phyloP scores from a whole-genome alignment of 2,329 filamentous ascomycete genomes.

The Ophiosphaerella herpotricha region DNA sequence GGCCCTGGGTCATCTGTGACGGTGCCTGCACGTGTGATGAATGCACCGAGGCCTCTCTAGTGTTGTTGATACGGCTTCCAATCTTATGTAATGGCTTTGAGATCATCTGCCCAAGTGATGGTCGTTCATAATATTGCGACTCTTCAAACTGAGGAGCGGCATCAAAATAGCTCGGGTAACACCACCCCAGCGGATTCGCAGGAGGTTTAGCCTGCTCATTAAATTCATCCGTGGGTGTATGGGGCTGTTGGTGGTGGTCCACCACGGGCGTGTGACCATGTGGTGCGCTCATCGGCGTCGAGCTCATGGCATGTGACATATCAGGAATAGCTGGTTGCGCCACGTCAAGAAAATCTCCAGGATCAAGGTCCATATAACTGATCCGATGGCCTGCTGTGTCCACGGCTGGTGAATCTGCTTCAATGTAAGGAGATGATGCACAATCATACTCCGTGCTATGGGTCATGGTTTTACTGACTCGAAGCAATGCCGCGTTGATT shows the following conservation, averaged over 20 bases:
- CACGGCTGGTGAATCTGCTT: conserved; percentile 27
- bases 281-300: conserved; percentile 21
- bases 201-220: conserved; percentile 35
- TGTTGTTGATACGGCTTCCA: conserved; percentile 31
- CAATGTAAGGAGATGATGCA: conserved; percentile 30
- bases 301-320: conserved; percentile 25
- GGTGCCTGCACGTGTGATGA: conserved; percentile 18
- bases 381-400: conserved; percentile 37
- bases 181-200: conserved; percentile 36
- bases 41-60: conserved; percentile 30
- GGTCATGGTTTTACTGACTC: conserved; percentile 22
- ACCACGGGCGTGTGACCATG: conserved; percentile 25
- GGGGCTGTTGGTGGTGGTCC: conserved; percentile 22
- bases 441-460: conserved; percentile 27
- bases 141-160: conserved; percentile 42
- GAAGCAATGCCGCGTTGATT: conserved; percentile 39
- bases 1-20: conserved; percentile 27
- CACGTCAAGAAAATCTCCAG: conserved; percentile 34
- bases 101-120: conserved; percentile 42
- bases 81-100: conserved; percentile 42
- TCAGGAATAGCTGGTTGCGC: conserved; percentile 35
- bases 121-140: conserved; percentile 42
- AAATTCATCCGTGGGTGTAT: conserved; percentile 20
- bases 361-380: conserved; percentile 47
- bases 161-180: conserved; percentile 44